phyloP scores from a whole-genome alignment of 2,329 filamentous ascomycete genomes.

The Colletotrichum euphorbiae region DNA sequence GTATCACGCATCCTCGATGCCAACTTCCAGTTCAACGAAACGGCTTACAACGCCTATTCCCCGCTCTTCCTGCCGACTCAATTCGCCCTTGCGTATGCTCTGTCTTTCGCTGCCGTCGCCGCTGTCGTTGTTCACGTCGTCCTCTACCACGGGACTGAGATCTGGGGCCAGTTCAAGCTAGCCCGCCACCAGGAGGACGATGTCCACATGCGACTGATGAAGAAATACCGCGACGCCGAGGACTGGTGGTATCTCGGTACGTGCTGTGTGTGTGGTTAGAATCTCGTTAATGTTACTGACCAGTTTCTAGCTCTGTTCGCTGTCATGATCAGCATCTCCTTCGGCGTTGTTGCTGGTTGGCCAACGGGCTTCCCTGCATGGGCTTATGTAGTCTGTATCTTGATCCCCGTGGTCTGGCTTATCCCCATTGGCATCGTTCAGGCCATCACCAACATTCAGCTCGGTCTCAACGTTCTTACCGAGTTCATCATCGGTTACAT shows the following conservation, averaged over 20 bases:
- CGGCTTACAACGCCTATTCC: slow-evolving; percentile 72
- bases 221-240: slow-evolving; percentile 69
- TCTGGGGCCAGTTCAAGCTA: slow-evolving; percentile 66
- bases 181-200: slow-evolving; percentile 69
- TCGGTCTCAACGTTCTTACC: slow-evolving; percentile 78
- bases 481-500: slow-evolving; percentile 81
- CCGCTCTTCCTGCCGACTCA: slow-evolving; percentile 74
- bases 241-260: slow-evolving; percentile 69
- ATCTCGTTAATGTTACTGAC: slow-evolving; percentile 5
- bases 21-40: slow-evolving; percentile 68
- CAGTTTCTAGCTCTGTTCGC: slow-evolving; percentile 56
- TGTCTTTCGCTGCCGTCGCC: slow-evolving; percentile 75
- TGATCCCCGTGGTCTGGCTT: slow-evolving; percentile 68
- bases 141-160: slow-evolving; percentile 67
- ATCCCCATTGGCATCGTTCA: slow-evolving; percentile 72
- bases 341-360: slow-evolving; percentile 66
- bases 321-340: slow-evolving; percentile 65
- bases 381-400: slow-evolving; percentile 67
- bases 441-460: slow-evolving; percentile 70
- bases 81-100: slow-evolving; percentile 69
- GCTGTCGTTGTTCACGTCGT: slow-evolving; percentile 68
- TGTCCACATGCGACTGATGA: slow-evolving; percentile 71
- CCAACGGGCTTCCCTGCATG: slow-evolving; percentile 68
- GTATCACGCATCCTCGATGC: slow-evolving; percentile 68
- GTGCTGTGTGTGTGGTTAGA: slow-evolving; percentile 44